Base-by-base conservation (phyloP, 2,329 filamentous ascomycete species). In the Chrysoporthe cubensis region DNA sequence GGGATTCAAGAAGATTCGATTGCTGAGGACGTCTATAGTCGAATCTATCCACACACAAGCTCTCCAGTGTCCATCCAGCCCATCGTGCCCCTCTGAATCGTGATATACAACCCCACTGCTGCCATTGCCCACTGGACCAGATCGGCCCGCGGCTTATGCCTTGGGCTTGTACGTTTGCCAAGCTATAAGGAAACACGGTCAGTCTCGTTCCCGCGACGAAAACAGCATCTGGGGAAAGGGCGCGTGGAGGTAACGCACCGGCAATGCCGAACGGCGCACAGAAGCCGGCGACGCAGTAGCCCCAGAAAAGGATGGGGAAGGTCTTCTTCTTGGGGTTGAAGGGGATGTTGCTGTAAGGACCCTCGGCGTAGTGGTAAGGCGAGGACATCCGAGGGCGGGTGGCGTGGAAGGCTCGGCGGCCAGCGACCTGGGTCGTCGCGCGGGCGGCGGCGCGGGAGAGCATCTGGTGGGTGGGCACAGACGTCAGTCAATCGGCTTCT, bases 351-450 rank as follows among this genome's bases (percentile, higher is more conserved):
- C 87, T 90, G 83, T 93, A 91, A 78, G 95, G 92, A 73, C 95
- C 96, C 86, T 98, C 95, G 75, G 95, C 91, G 86, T 99, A 99
- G 87, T 99, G 96, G 90, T 97, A 97, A 72, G 94, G 94, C 80
- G 93, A 96, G 76, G 86, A 88, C 80, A 97, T 84, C 81, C 92
- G 93, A 79, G 91, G 72, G 70, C 93, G 92, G 80, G 95, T 96
- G 78, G 93, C 89, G 82, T 94, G 91, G 91, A 99, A 97, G 84
- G 91, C 93, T 82, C 96, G 94, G 85, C 94, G 93, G 87, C 90
- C 87, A 71, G 73, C 73, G 69, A 74, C 71, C 65, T 73, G 71
- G 70, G 84, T 88, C 79, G 90, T 88, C 80, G 85, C 86, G 79
- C 87, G 87, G 76, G 82, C 76, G 76, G 83, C 86, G 82, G 88